Percentiles rank a stretch among this genome's conserved stretches.
Conservation (phyloP, 1,284 basidiomycete species). For the Stygiomarasmius scandens region DNA sequence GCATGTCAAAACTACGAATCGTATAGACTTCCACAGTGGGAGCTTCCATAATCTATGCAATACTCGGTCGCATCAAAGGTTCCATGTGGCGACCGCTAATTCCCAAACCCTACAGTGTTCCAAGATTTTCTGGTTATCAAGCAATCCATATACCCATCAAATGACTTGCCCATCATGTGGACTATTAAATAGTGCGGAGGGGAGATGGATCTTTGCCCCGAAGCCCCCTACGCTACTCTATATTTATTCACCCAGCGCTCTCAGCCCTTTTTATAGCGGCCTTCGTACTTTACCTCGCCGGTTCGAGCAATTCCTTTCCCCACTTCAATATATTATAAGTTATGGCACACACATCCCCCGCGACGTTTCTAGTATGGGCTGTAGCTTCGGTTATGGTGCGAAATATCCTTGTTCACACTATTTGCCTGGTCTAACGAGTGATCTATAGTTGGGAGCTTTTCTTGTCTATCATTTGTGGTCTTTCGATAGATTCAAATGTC, state of each 20-base stretch:
- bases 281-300: conserved; percentile 7
- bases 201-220: background rate
- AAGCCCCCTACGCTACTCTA: background rate
- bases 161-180: background rate
- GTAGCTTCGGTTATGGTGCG: conserved; percentile 53
- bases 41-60: no score
- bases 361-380: conserved; percentile 64
- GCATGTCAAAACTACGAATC: no score
- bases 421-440: background rate
- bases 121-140: background rate
- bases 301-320: conserved; percentile 17
- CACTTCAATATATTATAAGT: conserved; percentile 16
- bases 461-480: conserved; percentile 75
- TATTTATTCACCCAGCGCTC: background rate
- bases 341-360: conserved; percentile 70
- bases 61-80: no score
- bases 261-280: background rate
- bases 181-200: background rate
- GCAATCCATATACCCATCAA: background rate
- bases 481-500: conserved; percentile 74
- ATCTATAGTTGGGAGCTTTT: conserved; percentile 57
- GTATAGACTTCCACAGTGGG: no score
- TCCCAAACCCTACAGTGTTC: no score
- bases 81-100: no score
- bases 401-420: conserved; percentile 19